Conservation (phyloP, 345 rosid species). For the Lepidium sativum region DNA sequence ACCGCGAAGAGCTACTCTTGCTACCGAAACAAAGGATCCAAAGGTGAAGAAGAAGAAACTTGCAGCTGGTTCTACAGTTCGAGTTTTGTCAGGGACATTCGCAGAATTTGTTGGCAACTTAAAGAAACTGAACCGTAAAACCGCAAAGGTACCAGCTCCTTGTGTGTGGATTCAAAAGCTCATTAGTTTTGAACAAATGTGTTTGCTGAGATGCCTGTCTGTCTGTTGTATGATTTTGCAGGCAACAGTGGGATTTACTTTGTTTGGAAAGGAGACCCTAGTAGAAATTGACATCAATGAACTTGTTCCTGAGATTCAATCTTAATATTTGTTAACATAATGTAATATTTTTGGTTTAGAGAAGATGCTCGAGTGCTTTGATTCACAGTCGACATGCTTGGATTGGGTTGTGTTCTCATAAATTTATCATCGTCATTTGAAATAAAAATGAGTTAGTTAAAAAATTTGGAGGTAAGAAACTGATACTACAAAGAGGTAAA, state of each 20-base stretch:
- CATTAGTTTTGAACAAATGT: background rate
- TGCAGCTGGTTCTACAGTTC: constrained; percentile 57
- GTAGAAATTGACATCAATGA: constrained; percentile 68
- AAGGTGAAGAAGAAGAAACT: constrained; percentile 34
- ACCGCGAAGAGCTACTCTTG: constrained; percentile 26
- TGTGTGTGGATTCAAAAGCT: background rate
- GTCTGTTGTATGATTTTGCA: constrained; percentile 28
- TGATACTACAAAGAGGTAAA: too few relatives aligned
- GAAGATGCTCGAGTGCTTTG: background rate
- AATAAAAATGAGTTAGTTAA: background rate
- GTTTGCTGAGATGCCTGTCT: background rate
- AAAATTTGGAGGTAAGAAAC: background rate
- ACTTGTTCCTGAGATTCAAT: constrained; percentile 48
- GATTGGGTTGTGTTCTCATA: background rate
- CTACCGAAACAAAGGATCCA: constrained; percentile 17
- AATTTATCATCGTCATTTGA: background rate
- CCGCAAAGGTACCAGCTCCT: constrained; percentile 50
- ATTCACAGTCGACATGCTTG: background rate
- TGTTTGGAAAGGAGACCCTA: constrained; percentile 81
- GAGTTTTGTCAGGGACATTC: constrained; percentile 66
- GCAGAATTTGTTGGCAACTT: constrained; percentile 68
- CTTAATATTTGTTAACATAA: constrained; percentile 14
- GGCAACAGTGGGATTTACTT: constrained; percentile 76
- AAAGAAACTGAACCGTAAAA: constrained; percentile 63
- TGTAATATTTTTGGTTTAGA: background rate